Evolutionary conservation across 1,284 basidiomycete genomes (phyloP).

Genomic region (Mrakiaceae sp.): DNA sequence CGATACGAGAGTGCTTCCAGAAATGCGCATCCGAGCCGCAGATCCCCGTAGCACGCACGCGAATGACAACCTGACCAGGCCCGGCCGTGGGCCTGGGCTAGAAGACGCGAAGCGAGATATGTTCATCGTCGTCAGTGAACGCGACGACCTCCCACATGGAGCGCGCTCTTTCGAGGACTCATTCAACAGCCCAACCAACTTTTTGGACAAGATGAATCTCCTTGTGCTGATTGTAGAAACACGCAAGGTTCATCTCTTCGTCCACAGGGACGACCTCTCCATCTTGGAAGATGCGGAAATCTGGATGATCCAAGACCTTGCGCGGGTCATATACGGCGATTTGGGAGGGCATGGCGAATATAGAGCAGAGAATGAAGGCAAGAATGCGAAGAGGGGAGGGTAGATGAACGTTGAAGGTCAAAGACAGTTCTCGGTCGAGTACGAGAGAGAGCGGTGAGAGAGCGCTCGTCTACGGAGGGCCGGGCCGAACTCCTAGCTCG

Average conservation of each 20-base stretch:
- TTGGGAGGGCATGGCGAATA: background rate
- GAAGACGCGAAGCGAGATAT: background rate
- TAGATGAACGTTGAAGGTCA: too few species aligned
- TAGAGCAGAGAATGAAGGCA: background rate
- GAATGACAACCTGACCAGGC: slow-evolving; percentile 35
- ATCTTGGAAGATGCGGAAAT: slow-evolving; percentile 26
- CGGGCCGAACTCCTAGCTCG: too few species aligned
- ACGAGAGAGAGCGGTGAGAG: too few species aligned
- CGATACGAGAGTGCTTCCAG: slow-evolving; percentile 39
- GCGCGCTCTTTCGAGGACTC: background rate
- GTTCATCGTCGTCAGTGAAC: too few species aligned
- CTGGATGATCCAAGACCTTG: slow-evolving; percentile 28
- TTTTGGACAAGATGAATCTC: slow-evolving; percentile 35
- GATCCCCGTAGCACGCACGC: slow-evolving; percentile 38
- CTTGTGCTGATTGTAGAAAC: slow-evolving; percentile 34
- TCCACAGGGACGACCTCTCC: slow-evolving; percentile 19
- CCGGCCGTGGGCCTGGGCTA: slow-evolving; percentile 31
- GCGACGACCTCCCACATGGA: too few species aligned
- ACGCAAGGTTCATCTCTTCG: slow-evolving; percentile 24
- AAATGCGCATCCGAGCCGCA: slow-evolving; percentile 42
- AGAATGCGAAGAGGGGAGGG: too few species aligned
- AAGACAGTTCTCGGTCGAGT: too few species aligned
- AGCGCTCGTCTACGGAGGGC: too few species aligned
- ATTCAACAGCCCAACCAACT: background rate
- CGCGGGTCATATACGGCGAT: slow-evolving; percentile 25